phyloP scores from a whole-genome alignment of 129 eudicot genomes.

The Scalesia atractyloides region DNA sequence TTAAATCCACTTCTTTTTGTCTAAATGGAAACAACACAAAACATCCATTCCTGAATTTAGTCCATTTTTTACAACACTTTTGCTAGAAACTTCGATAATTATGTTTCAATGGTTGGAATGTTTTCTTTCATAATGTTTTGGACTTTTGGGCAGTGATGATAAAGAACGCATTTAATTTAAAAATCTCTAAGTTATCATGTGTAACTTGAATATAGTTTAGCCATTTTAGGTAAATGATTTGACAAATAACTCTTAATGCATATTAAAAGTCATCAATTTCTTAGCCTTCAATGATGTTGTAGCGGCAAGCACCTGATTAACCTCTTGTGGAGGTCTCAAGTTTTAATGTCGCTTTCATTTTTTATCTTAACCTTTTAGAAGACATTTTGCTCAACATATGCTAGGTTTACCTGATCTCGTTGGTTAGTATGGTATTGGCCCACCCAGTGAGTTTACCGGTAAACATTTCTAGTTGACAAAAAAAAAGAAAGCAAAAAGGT shows the following conservation, averaged over 20 bases:
- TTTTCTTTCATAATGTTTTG: neutral
- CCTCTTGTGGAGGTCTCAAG: no score
- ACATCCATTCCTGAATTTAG: conserved; percentile 5
- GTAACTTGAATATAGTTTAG: neutral
- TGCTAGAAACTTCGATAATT: neutral
- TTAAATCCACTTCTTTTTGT: conserved; percentile 16
- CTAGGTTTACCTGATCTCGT: no score
- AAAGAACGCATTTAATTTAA: neutral
- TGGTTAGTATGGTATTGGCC: no score
- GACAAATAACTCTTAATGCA: neutral
- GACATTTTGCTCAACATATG: no score
- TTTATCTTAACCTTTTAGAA: no score
- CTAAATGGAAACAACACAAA: conserved; percentile 15
- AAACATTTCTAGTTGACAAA: no score
- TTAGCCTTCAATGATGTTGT: no score
- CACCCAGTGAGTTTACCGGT: no score
- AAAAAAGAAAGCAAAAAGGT: no score
- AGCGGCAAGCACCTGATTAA: no score
- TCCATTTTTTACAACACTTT: conserved; percentile 3
- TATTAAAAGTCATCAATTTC: neutral
- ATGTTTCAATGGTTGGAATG: neutral
- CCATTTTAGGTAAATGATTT: neutral
- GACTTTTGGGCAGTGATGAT: neutral
- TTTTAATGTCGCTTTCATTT: no score
- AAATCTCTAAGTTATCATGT: neutral